Base-by-base conservation (phyloP, 805 yeast genomes). In the Saturnispora zaruensis region DNA sequence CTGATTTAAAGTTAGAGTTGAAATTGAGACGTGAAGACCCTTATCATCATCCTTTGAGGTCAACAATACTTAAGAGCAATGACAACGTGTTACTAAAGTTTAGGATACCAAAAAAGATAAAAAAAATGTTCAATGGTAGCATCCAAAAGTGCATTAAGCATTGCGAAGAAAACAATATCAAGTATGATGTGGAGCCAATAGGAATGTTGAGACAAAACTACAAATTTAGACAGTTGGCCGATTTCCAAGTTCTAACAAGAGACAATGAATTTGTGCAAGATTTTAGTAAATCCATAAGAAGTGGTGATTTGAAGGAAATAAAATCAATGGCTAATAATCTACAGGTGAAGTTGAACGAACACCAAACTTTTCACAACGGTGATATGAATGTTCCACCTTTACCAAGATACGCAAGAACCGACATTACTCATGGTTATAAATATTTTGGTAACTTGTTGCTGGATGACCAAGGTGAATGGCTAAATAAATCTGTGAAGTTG, bases 161-260 rank as follows among this genome's bases (percentile, higher is more conserved):
- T 20, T 73, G 74, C 48, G 62, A 66, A n/a, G 59, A 65, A 11
- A 51, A 57, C 13, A 51, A 54, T 5, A 54, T 60, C 7, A 56
- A 67, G 4, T 71, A 75, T 46, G 66, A 66, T 23, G 73, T 77
- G 2, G 71, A 72, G 42, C 91, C 96, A 0, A 74, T 77, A 4
- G 89, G 83, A 0, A 75, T 87, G 18, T 71, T 88, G 18, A 79
- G 80, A 57, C 75, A 79, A 51, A 83, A 82, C 16, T 82, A 81
- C 59, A 76, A 84, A 54, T 91, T 91, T 64, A 76, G 96, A 57
- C 87, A 86, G 55, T 78, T 89, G 74, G 82, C 91, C 0, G 98
- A 90, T 66, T 91, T 88, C 64, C 98, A 93, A 63, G 76, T 78
- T 55, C 69, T 77, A 30, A 77, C 88, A 11, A 75, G 74, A 45